phyloP scores from a whole-genome alignment of 495 filamentous ascomycete genomes.

The Mycothermus thermophilus region DNA sequence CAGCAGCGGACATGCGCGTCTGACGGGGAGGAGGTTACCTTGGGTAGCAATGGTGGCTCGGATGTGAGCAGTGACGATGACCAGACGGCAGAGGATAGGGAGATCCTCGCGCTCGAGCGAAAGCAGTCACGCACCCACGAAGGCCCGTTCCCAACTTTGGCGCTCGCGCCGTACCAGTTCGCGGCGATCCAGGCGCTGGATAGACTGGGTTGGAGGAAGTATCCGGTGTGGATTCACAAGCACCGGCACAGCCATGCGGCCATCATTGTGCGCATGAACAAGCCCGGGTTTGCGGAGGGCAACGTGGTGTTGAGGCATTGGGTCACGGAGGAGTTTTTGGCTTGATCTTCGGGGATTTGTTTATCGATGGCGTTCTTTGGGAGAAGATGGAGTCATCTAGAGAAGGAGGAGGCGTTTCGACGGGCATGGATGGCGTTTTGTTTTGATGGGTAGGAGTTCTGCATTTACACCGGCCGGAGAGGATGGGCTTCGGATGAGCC shows the following conservation, averaged over 20 bases:
- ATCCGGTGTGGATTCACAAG: constrained; percentile 75
- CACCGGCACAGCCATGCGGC: constrained; percentile 72
- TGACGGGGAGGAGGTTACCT: neutral
- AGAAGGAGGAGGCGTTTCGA: no score
- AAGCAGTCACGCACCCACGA: constrained; percentile 18
- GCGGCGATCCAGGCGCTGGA: constrained; percentile 68
- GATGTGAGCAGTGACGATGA: neutral
- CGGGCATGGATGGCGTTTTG: no score
- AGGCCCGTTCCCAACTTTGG: constrained; percentile 45
- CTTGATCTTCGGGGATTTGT: constrained; percentile 3
- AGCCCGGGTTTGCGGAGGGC: constrained; percentile 56
- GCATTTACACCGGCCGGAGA: no score
- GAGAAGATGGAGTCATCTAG: no score
- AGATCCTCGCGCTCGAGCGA: constrained; percentile 24
- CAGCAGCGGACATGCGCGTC: no score
- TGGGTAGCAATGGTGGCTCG: neutral
- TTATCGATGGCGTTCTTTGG: no score
- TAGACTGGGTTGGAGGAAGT: constrained; percentile 62
- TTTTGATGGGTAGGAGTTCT: no score
- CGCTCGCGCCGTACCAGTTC: constrained; percentile 67
- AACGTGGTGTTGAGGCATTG: constrained; percentile 69
- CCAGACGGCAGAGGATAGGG: constrained; percentile 11
- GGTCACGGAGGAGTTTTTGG: constrained; percentile 55
- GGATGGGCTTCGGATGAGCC: no score
- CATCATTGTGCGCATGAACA: constrained; percentile 62